These are phyloP conservation scores for Aureobasidium sp. DNA, from an alignment of 2,329 filamentous ascomycete species.

Conservation along the genomic window DNA sequence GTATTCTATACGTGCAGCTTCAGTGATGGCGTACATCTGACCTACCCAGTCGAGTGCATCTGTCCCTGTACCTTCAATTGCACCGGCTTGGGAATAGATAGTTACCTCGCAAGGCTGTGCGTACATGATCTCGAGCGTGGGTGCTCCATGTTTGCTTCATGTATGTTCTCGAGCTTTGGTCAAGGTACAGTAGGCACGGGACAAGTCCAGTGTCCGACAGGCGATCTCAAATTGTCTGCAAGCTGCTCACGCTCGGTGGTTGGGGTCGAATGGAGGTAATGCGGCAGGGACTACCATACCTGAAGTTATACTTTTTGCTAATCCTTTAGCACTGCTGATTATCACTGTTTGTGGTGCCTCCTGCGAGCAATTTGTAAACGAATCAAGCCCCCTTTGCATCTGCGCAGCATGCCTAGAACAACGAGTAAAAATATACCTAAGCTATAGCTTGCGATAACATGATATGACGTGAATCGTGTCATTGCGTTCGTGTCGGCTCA, in stretches of 20 bases:
- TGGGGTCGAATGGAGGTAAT: not conserved
- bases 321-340: not conserved
- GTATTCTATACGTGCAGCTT: not conserved
- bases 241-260: not conserved
- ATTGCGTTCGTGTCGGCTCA: not conserved
- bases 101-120: too few species aligned
- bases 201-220: not conserved
- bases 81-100: not conserved
- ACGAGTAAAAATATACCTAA: not conserved
- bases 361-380: not conserved
- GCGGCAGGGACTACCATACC: not conserved
- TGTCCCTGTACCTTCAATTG: too few species aligned
- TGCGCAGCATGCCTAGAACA: too few species aligned
- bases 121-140: too few species aligned
- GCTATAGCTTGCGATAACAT: not conserved
- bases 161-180: not conserved
- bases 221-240: not conserved
- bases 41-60: not conserved
- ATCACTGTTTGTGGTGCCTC: not conserved
- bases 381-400: not conserved
- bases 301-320: not conserved
- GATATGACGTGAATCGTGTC: not conserved
- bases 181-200: not conserved
- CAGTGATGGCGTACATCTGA: not conserved
- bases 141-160: not conserved